Percentiles rank a stretch among this genome's conserved stretches.
phyloP scores from a whole-genome alignment of 495 filamentous ascomycete genomes.

The Aspergillus homomorphus region DNA sequence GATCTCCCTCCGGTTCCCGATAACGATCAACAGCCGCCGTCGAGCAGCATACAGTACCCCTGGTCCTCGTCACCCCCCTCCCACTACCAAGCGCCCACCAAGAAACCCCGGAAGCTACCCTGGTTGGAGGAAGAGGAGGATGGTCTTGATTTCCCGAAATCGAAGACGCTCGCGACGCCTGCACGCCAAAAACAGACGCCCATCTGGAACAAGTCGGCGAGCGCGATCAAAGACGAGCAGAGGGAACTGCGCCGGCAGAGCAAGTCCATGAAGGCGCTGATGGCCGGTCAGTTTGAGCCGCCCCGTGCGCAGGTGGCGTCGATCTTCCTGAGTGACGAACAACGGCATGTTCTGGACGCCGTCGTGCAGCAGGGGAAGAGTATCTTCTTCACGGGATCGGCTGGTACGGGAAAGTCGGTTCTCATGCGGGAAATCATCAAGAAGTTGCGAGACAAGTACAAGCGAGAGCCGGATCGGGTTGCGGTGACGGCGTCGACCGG shows the following conservation, averaged over 20 bases:
- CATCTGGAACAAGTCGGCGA: slow-evolving; percentile 79
- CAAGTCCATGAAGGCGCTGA: slow-evolving; percentile 36
- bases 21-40: slow-evolving; percentile 31
- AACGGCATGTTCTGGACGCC: slow-evolving; percentile 74
- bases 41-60: slow-evolving; percentile 55
- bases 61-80: slow-evolving; percentile 65
- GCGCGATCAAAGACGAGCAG: slow-evolving; percentile 77
- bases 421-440: slow-evolving; percentile 87
- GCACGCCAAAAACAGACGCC: slow-evolving; percentile 39
- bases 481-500: slow-evolving; percentile 96
- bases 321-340: slow-evolving; percentile 80
- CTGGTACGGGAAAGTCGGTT: slow-evolving; percentile 97
- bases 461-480: slow-evolving; percentile 70
- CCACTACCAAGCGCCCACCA: slow-evolving; percentile 43
- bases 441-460: slow-evolving; percentile 71
- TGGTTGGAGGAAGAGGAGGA: slow-evolving; percentile 41
- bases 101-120: slow-evolving; percentile 51
- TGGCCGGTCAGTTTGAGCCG: slow-evolving; percentile 14
- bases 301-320: slow-evolving; percentile 45
- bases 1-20: slow-evolving; percentile 38
- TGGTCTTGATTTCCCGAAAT: slow-evolving; percentile 15
- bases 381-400: slow-evolving; percentile 97
- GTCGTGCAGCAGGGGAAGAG: slow-evolving; percentile 75
- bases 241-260: slow-evolving; percentile 68
- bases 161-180: slow-evolving; percentile 30